Percentiles rank a stretch among this genome's conserved stretches.
Conservation (phyloP, 257 asterid genomes). For the Striga asiatica region DNA sequence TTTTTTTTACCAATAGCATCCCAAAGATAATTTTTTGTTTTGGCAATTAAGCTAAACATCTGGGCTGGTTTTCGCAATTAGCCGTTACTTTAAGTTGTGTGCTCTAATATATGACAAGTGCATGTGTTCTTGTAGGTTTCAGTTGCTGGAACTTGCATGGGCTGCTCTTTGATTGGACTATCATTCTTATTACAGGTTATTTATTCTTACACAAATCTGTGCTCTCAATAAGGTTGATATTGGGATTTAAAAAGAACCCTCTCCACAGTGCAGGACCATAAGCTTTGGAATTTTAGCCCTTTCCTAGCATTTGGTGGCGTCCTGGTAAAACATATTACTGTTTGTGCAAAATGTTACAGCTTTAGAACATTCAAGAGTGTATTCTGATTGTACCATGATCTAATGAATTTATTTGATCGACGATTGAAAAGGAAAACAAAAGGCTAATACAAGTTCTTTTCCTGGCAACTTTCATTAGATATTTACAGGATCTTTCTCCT, state of each 20-base stretch:
- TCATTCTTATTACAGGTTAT: conserved; percentile 71
- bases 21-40: too few species aligned
- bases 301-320: conserved; percentile 60
- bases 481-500: conserved; percentile 64
- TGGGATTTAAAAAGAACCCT: too few species aligned
- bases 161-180: conserved; percentile 56
- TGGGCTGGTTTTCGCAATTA: too few species aligned
- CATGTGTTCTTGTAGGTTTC: conserved; percentile 46
- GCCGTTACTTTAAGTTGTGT: background rate
- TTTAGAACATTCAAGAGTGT: background rate
- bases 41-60: too few species aligned
- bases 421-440: too few species aligned
- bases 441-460: background rate
- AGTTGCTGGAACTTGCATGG: conserved; percentile 65
- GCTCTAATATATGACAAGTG: conserved; percentile 2
- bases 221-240: background rate
- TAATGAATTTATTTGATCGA: background rate
- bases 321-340: conserved; percentile 37
- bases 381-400: background rate
- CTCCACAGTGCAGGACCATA: conserved; percentile 58
- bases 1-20: too few species aligned
- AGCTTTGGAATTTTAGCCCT: conserved; percentile 57
- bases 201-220: background rate
- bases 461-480: conserved; percentile 29
- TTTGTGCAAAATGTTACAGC: background rate